phyloP scores from a whole-genome alignment of 768 basidiomycete species.

The Lactarius vividus region DNA sequence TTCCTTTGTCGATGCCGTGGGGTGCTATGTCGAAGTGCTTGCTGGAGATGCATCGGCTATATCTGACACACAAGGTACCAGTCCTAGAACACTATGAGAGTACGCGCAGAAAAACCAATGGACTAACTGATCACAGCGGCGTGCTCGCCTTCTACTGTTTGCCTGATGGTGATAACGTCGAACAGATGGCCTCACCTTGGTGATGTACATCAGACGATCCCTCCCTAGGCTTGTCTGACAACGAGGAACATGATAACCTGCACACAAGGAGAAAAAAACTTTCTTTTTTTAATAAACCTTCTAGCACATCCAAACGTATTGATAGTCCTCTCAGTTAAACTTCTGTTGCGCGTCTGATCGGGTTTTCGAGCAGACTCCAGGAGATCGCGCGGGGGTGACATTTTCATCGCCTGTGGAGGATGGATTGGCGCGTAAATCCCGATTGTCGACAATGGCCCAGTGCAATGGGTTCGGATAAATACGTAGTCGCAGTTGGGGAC shows the following conservation, averaged over 20 bases:
- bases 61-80: neutral
- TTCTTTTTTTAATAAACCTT: conserved; percentile 9
- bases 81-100: neutral
- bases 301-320: conserved; percentile 1
- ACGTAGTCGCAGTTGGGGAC: neutral
- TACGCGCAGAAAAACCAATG: neutral
- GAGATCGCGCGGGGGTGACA: conserved; percentile 2
- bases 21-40: neutral
- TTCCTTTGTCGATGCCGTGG: neutral
- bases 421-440: neutral
- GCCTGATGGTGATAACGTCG: neutral
- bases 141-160: neutral
- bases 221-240: neutral
- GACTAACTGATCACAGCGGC: neutral
- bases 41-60: neutral
- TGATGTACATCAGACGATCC: conserved; percentile 1
- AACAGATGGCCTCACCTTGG: neutral
- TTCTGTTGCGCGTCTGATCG: conserved; percentile 13
- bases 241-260: neutral
- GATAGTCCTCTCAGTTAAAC: neutral
- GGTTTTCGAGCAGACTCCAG: neutral
- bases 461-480: conserved; percentile 13
- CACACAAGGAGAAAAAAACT: conserved; percentile 6
- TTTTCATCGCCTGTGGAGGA: conserved; percentile 3
- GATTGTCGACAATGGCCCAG: conserved; percentile 2